Evolutionary conservation across 208 protist genomes (phyloP).

Genomic region (Lotmaria passim): DNA sequence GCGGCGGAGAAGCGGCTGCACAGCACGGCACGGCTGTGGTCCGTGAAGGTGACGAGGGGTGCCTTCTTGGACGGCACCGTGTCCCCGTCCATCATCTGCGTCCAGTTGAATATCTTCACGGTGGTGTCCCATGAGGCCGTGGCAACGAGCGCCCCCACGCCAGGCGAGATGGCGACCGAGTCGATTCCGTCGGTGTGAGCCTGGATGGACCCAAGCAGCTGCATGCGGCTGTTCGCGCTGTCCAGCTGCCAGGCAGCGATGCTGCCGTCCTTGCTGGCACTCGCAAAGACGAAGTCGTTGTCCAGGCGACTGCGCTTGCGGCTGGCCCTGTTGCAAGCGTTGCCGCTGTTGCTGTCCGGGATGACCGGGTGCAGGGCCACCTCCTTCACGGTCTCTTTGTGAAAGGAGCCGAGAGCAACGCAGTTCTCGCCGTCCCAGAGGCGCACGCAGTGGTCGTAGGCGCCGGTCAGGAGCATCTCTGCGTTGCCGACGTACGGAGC

Average conservation of each 20-base stretch:
- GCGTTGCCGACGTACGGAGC: conserved; percentile 60
- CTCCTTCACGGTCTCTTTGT: conserved; percentile 79
- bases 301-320: conserved; percentile 41
- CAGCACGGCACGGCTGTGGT: conserved; percentile 82
- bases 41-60: conserved; percentile 76
- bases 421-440: conserved; percentile 79
- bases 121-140: conserved; percentile 84
- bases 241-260: conserved; percentile 71
- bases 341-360: conserved; percentile 9
- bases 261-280: conserved; percentile 80
- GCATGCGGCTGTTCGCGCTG: conserved; percentile 36
- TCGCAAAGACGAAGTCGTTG: conserved; percentile 65
- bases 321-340: conserved; percentile 12
- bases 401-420: conserved; percentile 74
- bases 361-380: conserved; percentile 56
- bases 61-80: conserved; percentile 59
- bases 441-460: conserved; percentile 85
- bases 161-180: conserved; percentile 65
- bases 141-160: conserved; percentile 52
- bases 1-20: conserved; percentile 69
- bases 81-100: conserved; percentile 40
- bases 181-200: conserved; percentile 75
- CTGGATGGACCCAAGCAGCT: conserved; percentile 54
- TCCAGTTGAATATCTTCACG: conserved; percentile 80
- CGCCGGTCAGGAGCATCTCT: conserved; percentile 70